Evolutionary conservation across 805 yeast species (phyloP), one percentile per base, ranked within the genome.

Genomic region (Peterozyma toletana): DNA sequence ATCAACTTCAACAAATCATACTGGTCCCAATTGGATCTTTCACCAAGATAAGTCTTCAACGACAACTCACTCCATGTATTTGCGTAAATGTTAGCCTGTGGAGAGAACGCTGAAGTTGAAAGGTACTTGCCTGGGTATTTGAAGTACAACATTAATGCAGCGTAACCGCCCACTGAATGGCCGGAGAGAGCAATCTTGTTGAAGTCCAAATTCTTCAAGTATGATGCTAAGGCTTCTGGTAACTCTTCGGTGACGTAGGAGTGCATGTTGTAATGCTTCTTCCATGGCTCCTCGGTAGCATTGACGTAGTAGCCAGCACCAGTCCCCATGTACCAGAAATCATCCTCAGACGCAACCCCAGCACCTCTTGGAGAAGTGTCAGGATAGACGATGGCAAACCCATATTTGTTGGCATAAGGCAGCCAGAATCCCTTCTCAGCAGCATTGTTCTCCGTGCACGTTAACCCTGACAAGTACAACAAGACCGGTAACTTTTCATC

Each of bases 121-220:
- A 77, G 77, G 69, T 84, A 91, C 54, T 68, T 70, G 1, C 80
- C 83, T 1, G 90, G 86, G 59, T 84, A 78, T 49, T 72, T 76
- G 42, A 67, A 57, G 48, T 66, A 70, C 47, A 91, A 64, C 48
- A 83, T 67, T 48, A 91, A 64, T 0, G 99, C 95, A 45, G 98
- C 99, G 59, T 77, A 87, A 1, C 99, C 99, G 41, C 99, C 99
- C 98, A 93, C 93, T 1, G 99, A 93, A 62, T 93, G 98, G 37
- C 99, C 99, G n/a, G 93, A 80, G 51, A 91, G 78, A 16, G 91
- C 76, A 41, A 80, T 73, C 35, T 75, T 81, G 35, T 65, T 59
- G 49, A 83, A 80, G 62, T 91, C 88, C 48, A 91, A 66, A 35
- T 64, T 61, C 2, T 66, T 48, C 43, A 61, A 73, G 14, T 64